Base-by-base conservation (phyloP, 106 monocot genomes). In the Narthecium ossifragum region DNA sequence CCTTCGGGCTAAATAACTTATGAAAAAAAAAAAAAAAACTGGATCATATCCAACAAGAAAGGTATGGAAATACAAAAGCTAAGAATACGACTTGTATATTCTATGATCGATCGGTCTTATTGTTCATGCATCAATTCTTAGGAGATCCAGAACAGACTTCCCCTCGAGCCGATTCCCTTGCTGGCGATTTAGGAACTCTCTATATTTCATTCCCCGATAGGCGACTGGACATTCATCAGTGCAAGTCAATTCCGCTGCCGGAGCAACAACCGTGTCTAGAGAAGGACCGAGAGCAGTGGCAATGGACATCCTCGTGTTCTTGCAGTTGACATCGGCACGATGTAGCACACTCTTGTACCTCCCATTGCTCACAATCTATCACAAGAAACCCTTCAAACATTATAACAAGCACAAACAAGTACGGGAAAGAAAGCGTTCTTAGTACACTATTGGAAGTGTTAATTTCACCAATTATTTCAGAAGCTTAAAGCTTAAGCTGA, bases 331-430 rank as follows among this genome's bases (percentile, higher is more conserved):
- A 57, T 49, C 26, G 30, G 77, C 88, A 13, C 80, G 60, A 50
- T 85, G 88, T 25, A 89, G 27, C 53, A 84, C 71, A 47, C 84
- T 81, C 70, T 78, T 80, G 59, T 78, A 80, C 65, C 38, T 81
- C 6, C 88, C 84, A 53, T 89, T 89, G 75, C 67, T 89, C 17
- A 85, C 57, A 28, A 89, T 84, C 84, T 89, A 60, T 39, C 18
- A 29, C 41, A 51, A 26, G 3, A 46, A 32, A 43, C 10, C 8
- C 33, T 9, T 37, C 2, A n/a, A 10, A 51, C 10, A 34, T 31
- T 25, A 57, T 17, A 37, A 6, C 36, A 36, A 10, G 5, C 10
- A 36, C 10, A 36, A 5, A 36, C 36, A 5, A 36, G 10, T 36
- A 36, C 36, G 36, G 5, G 5, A 36, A 36, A 36, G 36, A 10